Evolutionary conservation across 169 alveolate species (phyloP), one percentile per base, ranked within the genome.

Genomic region (Amoebophrya sp.): DNA sequence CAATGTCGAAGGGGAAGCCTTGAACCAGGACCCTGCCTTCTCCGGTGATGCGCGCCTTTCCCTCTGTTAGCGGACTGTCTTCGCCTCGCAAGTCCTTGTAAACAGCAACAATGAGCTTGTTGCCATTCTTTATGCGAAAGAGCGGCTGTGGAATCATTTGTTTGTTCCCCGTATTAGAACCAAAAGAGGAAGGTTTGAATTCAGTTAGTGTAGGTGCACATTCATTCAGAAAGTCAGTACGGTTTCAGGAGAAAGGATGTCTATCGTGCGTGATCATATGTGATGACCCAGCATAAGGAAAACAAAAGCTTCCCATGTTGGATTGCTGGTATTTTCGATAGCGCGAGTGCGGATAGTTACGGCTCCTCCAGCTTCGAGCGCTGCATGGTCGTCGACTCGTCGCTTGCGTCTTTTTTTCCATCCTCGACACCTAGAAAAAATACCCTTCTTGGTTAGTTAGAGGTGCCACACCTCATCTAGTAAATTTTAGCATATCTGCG

Each of bases 1-100:
- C 83, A 36, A 65, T 65, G 83, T 65, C 83, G 26, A 65, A 65
- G 33, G 83, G 83, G n/a, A 65, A 65, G 36, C 83, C 83, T 29
- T 29, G 33, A 6, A 65, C 33, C 36, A 65, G 12, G 26, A 65
- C 2, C 83, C 83, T 29, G 83, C 83, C 83, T 65, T 65, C 83
- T 10, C n/a, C 38, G 39, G 83, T 65, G 83, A 65, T 65, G 10
- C 83, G 83, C 26, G 33, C 83, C 33, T 65, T 65, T 10, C 33
- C 83, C 83, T 65, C 83, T 36, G 83, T 65, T 36, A 65, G 33
- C 12, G 83, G 83, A 6, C 38, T 12, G 26, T 65, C 83, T 26
- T 65, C 83, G 39, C 83, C 83, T 10, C 83, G 83, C 83, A 65
- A 36, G 83, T 65, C 83, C 33, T 36, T 29, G 83, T 65, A 65